phyloP scores from a whole-genome alignment of 2,329 filamentous ascomycete species.

The Fusarium circinatum region DNA sequence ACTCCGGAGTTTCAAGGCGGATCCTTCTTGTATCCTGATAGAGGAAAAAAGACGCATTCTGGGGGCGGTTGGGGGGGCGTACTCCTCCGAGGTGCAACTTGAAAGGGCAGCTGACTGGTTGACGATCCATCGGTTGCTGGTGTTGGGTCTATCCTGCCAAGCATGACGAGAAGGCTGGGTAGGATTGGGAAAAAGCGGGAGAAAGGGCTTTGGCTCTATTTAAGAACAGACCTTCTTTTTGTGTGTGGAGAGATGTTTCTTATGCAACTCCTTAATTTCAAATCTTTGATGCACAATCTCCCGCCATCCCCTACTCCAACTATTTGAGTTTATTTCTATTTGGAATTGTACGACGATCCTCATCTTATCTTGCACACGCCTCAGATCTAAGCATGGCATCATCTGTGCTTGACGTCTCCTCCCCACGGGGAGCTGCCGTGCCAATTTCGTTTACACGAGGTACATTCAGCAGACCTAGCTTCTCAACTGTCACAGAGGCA shows the following conservation, averaged over 20 bases:
- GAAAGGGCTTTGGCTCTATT: slow-evolving; percentile 22
- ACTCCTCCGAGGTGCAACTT: slow-evolving; percentile 10
- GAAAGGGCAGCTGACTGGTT: slow-evolving; percentile 25
- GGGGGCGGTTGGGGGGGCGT: background rate
- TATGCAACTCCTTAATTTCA: slow-evolving; percentile 28
- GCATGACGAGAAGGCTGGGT: slow-evolving; percentile 31
- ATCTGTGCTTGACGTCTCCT: background rate
- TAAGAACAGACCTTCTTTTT: slow-evolving; percentile 26
- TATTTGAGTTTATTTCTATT: slow-evolving; percentile 24
- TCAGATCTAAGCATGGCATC: slow-evolving; percentile 25
- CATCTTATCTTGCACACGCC: slow-evolving; percentile 15
- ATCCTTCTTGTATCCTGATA: slow-evolving; percentile 9
- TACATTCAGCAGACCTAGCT: slow-evolving; percentile 28
- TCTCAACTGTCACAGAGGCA: slow-evolving; percentile 50
- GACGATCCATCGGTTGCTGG: background rate
- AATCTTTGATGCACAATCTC: slow-evolving; percentile 22
- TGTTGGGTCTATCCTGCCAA: slow-evolving; percentile 19
- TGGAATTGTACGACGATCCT: slow-evolving; percentile 28
- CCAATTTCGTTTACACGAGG: slow-evolving; percentile 38
- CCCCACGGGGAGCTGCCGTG: slow-evolving; percentile 9
- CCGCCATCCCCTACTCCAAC: background rate
- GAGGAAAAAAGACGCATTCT: slow-evolving; percentile 33
- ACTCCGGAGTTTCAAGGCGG: background rate
- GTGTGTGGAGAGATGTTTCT: slow-evolving; percentile 19
- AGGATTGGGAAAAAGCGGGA: background rate